These are phyloP conservation scores for Penicillium sp. DNA, from an alignment of 2,329 filamentous ascomycete genomes.

Conservation along the genomic window DNA sequence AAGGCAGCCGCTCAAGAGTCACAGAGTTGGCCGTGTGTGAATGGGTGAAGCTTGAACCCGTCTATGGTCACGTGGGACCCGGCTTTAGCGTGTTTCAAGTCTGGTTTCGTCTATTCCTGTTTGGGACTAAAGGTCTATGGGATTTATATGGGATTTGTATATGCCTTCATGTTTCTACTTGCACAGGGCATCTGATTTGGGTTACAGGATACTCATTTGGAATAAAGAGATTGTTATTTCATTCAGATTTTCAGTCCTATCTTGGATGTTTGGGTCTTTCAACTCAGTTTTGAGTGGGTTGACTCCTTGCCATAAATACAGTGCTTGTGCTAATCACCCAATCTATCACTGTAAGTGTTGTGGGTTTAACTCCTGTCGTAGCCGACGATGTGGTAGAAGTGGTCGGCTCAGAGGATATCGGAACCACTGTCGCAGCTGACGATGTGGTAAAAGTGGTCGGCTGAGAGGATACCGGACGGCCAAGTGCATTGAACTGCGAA, in stretches of 20 bases:
- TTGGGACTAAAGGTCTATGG: conserved; percentile 1
- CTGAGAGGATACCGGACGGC: not conserved
- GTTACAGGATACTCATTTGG: not conserved
- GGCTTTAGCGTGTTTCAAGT: conserved; percentile 32
- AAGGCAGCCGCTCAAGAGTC: conserved; percentile 4
- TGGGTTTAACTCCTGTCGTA: conserved; percentile 4
- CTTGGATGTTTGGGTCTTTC: not conserved
- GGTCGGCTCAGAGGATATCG: not conserved
- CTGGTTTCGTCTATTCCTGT: conserved; percentile 16
- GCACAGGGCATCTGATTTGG: not conserved
- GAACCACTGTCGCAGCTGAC: conserved; percentile 1
- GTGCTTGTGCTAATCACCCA: conserved; percentile 26
- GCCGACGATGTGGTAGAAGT: not conserved
- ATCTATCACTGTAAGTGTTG: conserved; percentile 24
- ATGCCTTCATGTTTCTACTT: not conserved
- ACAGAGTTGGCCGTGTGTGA: conserved; percentile 13
- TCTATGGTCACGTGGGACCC: conserved; percentile 3
- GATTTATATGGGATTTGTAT: not conserved
- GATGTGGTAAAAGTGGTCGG: not conserved
- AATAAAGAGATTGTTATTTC: not conserved
- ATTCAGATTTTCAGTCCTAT: not conserved
- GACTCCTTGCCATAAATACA: conserved; percentile 13
- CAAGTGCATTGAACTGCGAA: conserved; percentile 37
- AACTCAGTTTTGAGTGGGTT: not conserved
- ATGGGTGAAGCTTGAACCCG: conserved; percentile 16